A percentile compares a stretch with the other conserved stretches of the same genome.
Conservation (phyloP, 1,139 yeast species). For the Yamadazyma trypodendri region DNA sequence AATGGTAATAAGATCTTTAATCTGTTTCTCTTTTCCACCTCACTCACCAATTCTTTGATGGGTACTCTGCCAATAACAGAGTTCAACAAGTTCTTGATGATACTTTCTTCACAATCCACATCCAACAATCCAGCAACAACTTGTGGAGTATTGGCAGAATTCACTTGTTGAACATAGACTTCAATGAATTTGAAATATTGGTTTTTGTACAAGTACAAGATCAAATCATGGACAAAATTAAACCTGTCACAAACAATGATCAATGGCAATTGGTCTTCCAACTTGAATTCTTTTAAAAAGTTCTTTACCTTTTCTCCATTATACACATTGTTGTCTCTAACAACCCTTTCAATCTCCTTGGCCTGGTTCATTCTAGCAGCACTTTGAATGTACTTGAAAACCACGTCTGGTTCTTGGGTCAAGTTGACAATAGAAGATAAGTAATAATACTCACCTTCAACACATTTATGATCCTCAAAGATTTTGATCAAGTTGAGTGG, state of each 20-base stretch:
- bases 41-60: conserved; percentile 80
- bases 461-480: conserved; percentile 89
- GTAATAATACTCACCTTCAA: conserved; percentile 92
- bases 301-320: conserved; percentile 97
- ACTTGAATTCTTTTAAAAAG: conserved; percentile 88
- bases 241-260: conserved; percentile 95
- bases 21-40: conserved; percentile 95
- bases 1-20: conserved; percentile 88
- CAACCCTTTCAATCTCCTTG: conserved; percentile 93
- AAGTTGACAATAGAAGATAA: conserved; percentile 90
- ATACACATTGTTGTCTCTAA: conserved; percentile 89
- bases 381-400: conserved; percentile 91
- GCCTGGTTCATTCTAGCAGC: conserved; percentile 89
- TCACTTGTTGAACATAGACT: conserved; percentile 95
- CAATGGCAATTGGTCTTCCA: conserved; percentile 94
- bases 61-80: conserved; percentile 96
- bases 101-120: conserved; percentile 93
- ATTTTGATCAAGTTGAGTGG: conserved; percentile 79
- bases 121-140: conserved; percentile 95
- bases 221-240: conserved; percentile 88
- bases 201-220: conserved; percentile 89
- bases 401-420: conserved; percentile 93
- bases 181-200: conserved; percentile 95
- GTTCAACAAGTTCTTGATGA: conserved; percentile 75
- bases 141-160: conserved; percentile 93